A percentile compares a stretch with the other conserved stretches of the same genome.
These are phyloP conservation scores for Diutina siamensis DNA, from an alignment of 1,139 yeast species.

Conservation along the genomic window DNA sequence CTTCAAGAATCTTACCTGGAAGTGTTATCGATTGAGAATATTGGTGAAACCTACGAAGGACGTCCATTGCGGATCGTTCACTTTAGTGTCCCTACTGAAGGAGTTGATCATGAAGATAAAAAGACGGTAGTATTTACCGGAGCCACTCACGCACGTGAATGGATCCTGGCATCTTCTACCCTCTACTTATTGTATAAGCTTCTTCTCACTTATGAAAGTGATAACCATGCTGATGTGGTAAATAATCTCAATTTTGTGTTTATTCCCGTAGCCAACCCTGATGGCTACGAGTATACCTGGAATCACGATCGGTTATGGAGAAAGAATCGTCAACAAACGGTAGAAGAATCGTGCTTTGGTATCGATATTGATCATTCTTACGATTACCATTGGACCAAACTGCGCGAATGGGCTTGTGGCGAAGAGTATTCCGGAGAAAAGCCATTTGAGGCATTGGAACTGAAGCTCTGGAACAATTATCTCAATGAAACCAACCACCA, in stretches of 20 bases:
- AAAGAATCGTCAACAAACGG: constrained; percentile 73
- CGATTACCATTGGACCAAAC: constrained; percentile 59
- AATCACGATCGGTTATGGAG: constrained; percentile 73
- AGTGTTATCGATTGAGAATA: constrained; percentile 43
- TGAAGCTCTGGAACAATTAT: constrained; percentile 50
- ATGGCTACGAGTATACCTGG: constrained; percentile 85
- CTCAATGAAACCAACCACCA: constrained; percentile 47
- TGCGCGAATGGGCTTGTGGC: constrained; percentile 64
- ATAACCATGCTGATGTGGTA: constrained; percentile 20
- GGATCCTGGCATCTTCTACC: constrained; percentile 70
- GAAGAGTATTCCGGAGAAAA: constrained; percentile 72
- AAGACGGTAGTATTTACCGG: constrained; percentile 72
- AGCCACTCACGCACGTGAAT: constrained; percentile 85
- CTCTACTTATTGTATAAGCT: constrained; percentile 50
- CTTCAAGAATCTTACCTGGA: constrained; percentile 49
- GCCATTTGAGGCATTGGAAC: constrained; percentile 71
- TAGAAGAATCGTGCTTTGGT: constrained; percentile 58
- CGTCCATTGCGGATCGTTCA: constrained; percentile 59
- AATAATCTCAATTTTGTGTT: constrained; percentile 53
- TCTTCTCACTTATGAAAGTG: constrained; percentile 36
- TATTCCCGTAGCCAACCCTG: constrained; percentile 81
- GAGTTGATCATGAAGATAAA: constrained; percentile 34
- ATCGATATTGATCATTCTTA: constrained; percentile 82
- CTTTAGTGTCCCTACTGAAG: constrained; percentile 34
- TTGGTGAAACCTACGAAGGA: constrained; percentile 70